Conservation (phyloP, 805 yeast genomes). For the Pichia cephalocereana region DNA sequence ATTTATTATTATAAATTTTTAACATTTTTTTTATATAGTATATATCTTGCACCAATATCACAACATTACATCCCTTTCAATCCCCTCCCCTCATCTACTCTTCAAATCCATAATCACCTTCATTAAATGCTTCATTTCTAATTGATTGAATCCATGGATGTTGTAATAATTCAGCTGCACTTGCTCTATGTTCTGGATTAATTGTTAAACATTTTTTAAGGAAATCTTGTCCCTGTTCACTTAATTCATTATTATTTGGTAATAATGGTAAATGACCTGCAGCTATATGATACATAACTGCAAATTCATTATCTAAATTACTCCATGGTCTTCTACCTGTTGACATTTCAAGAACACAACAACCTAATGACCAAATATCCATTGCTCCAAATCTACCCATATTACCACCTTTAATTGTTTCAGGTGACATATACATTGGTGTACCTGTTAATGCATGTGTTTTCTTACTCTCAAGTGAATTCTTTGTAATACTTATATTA, state of each 20-base stretch:
- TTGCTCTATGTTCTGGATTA: slow-evolving; percentile 70
- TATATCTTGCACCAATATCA: too few relatives aligned
- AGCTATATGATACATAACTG: slow-evolving; percentile 96
- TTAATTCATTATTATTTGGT: slow-evolving; percentile 71
- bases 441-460: slow-evolving; percentile 66
- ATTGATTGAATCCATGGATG: slow-evolving; percentile 87
- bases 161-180: slow-evolving; percentile 74
- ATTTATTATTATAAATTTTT: neutral
- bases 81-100: neutral
- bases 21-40: too few relatives aligned
- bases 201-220: slow-evolving; percentile 69
- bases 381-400: slow-evolving; percentile 53
- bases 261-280: slow-evolving; percentile 87
- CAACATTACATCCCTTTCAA: neutral
- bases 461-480: slow-evolving; percentile 9
- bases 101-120: slow-evolving; percentile 7
- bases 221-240: slow-evolving; percentile 63
- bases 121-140: slow-evolving; percentile 59
- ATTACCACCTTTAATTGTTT: slow-evolving; percentile 73
- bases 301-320: slow-evolving; percentile 93
- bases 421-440: slow-evolving; percentile 99
- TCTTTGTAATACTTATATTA: neutral
- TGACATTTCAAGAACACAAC: slow-evolving; percentile 93
- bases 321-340: slow-evolving; percentile 98
- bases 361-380: slow-evolving; percentile 96